These are phyloP conservation scores for Fusarium clavum DNA, from an alignment of 2,329 filamentous ascomycete genomes.

Conservation along the genomic window DNA sequence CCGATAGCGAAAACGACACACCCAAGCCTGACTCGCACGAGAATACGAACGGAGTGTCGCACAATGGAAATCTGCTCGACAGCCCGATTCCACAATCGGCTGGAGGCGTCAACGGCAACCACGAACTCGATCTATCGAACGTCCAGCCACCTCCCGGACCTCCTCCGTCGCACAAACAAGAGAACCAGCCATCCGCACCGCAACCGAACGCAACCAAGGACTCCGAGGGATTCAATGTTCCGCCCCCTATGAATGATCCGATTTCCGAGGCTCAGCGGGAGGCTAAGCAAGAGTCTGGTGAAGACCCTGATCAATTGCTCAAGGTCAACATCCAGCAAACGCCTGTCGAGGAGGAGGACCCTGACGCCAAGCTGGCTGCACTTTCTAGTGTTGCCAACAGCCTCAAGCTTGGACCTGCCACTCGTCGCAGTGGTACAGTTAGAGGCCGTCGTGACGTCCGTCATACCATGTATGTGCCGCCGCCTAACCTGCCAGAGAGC, in stretches of 20 bases:
- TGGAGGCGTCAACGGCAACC: constrained; percentile 60
- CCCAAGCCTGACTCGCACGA: constrained; percentile 52
- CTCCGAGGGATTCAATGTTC: constrained; percentile 81
- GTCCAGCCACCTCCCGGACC: constrained; percentile 64
- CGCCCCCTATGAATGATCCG: constrained; percentile 69
- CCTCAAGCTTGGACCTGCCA: constrained; percentile 73
- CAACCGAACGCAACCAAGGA: constrained; percentile 66
- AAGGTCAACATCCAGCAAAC: constrained; percentile 84
- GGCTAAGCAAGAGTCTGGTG: constrained; percentile 57
- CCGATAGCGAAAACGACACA: constrained; percentile 46
- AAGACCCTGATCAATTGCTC: constrained; percentile 75
- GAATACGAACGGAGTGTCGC: constrained; percentile 59
- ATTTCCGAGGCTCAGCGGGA: constrained; percentile 81
- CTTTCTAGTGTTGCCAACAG: constrained; percentile 81
- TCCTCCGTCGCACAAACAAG: constrained; percentile 57
- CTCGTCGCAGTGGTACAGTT: constrained; percentile 78
- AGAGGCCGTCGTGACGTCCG: constrained; percentile 91
- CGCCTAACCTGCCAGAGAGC: constrained; percentile 52
- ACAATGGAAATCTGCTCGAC: constrained; percentile 48
- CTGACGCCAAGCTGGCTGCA: constrained; percentile 77
- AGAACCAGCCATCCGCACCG: constrained; percentile 51
- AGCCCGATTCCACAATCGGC: constrained; percentile 46
- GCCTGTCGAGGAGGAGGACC: constrained; percentile 82
- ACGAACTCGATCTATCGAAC: constrained; percentile 61
- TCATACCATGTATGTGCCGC: constrained; percentile 86